Evolutionary conservation across 352 stramenopile species (phyloP), one percentile per base, ranked within the genome.

Genomic region (Globisporangium echinulatum): DNA sequence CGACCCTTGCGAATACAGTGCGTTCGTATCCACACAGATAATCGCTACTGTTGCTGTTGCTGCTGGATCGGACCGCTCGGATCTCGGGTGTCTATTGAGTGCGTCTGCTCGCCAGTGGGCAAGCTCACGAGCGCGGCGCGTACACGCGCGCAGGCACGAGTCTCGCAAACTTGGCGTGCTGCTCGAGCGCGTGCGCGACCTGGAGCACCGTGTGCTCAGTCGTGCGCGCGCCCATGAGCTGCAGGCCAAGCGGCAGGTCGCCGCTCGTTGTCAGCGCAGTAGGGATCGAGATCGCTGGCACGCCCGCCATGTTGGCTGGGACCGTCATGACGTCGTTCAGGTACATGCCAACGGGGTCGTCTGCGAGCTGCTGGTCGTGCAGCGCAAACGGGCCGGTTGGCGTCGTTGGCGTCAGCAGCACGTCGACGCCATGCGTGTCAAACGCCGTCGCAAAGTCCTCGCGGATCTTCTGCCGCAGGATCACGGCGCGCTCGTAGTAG

Each of bases 241-340:
- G 86, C 0, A 94, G 69, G 19, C 84, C 81, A 5, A 93, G 75
- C n/a, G 86, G 82, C 42, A 89, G 75, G 11, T 77, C 61, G 5
- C 70, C 75, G 9, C 77, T 69, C 13, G 25, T 80, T 9, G 80
- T 92, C 19, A 88, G 62, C 19, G 82, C 79, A 8, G 73, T 74
- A 3, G 88, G 88, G 19, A 97, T 53, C 2, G 88, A 96, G 13
- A 97, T 72, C 6, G 89, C 75, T 25, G 91, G 91, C 1, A 97
- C 53, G 7, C 90, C 87, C 0, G 90, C 90, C 55, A 97, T 77
- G 58, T 88, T 97, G 3, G 85, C 82, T 8, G 90, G 86, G 25
- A 97, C 88, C 3, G 90, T 98, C 75, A 97, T 95, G 25, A 97
- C 85, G 59, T 98, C 92, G 64, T 96, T 97, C 49, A 96, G 64